Percentiles rank a stretch among this genome's conserved stretches.
Evolutionary conservation across 305 asterid species (phyloP).

Genomic region (Andrographis paniculata): DNA sequence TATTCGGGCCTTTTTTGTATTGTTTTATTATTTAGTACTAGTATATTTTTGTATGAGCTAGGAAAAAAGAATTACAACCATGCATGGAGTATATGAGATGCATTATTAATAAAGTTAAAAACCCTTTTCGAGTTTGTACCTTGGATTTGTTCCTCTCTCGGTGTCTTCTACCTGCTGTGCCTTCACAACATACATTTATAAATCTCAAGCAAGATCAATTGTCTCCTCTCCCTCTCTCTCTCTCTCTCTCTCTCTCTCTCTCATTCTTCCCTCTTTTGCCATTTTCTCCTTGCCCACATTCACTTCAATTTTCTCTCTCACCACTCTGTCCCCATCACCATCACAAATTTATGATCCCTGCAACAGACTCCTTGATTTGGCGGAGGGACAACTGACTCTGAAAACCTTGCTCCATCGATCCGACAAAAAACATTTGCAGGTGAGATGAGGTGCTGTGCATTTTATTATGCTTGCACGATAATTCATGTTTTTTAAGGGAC

Average conservation of each 20-base stretch:
- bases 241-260: constrained; percentile 31
- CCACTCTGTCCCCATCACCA: constrained; percentile 13
- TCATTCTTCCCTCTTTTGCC: constrained; percentile 33
- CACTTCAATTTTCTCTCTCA: constrained; percentile 16
- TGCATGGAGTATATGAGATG: too few relatives aligned
- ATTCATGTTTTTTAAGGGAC: too few relatives aligned
- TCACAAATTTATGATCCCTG: constrained; percentile 15
- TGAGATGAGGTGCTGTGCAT: too few relatives aligned
- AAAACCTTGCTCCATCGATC: background rate
- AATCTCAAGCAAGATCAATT: constrained; percentile 25
- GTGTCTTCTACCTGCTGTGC: constrained; percentile 40
- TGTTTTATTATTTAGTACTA: too few relatives aligned
- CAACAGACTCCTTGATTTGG: constrained; percentile 25
- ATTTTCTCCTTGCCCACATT: constrained; percentile 34
- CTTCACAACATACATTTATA: constrained; percentile 30
- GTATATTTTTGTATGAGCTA: too few relatives aligned
- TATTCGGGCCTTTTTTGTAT: too few relatives aligned
- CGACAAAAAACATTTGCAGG: too few relatives aligned
- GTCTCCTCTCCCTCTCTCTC: constrained; percentile 26
- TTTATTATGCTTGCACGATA: too few relatives aligned
- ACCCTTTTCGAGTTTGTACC: constrained; percentile 37
- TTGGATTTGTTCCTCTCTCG: constrained; percentile 47
- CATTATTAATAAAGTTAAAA: background rate
- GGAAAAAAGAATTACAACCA: too few relatives aligned
- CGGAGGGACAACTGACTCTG: constrained; percentile 16